These are phyloP conservation scores for Picea abies DNA, from an alignment of 83 land plant genomes.

Conservation along the genomic window DNA sequence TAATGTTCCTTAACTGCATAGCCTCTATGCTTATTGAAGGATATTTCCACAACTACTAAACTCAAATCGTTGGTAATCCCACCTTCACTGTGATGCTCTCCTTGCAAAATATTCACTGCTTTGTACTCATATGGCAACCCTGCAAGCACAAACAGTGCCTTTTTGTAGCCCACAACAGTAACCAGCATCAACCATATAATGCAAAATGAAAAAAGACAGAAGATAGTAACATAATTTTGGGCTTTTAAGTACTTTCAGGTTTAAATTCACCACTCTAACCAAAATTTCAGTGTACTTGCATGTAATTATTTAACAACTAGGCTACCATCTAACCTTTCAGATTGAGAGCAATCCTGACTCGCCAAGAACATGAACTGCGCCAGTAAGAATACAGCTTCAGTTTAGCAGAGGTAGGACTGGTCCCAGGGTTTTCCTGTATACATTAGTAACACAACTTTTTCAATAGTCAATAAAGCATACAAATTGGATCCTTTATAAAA, in stretches of 20 bases:
- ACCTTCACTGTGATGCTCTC: slow-evolving; percentile 57
- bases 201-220: background rate
- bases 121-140: slow-evolving; percentile 56
- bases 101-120: slow-evolving; percentile 51
- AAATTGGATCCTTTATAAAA: background rate
- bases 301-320: background rate
- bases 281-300: background rate
- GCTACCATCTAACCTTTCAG: slow-evolving; percentile 41
- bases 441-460: background rate
- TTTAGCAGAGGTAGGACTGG: background rate
- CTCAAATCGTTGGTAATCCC: background rate
- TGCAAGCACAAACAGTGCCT: slow-evolving; percentile 12
- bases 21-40: background rate
- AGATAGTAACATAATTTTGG: background rate
- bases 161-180: background rate
- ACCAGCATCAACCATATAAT: background rate
- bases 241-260: background rate
- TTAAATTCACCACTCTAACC: background rate
- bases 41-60: background rate
- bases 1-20: background rate
- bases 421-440: background rate
- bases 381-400: slow-evolving; percentile 58
- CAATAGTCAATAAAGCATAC: background rate
- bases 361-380: slow-evolving; percentile 59
- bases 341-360: slow-evolving; percentile 66